Conservation (phyloP, 805 yeast genomes). For the Ogataea thermomethanolica region DNA sequence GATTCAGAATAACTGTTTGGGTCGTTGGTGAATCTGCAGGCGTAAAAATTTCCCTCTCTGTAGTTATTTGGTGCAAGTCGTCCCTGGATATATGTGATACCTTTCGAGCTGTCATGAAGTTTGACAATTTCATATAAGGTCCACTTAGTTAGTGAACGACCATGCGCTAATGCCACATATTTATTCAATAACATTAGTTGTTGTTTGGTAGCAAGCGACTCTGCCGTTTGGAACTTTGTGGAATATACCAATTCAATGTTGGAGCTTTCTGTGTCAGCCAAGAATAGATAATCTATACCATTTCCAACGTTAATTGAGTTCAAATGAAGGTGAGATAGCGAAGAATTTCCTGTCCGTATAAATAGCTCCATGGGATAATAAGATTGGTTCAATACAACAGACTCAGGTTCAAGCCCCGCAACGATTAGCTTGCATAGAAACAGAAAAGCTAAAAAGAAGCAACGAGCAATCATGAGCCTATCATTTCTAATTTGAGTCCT, state of each 20-base stretch:
- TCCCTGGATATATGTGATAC: constrained; percentile 12
- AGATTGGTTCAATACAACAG: background rate
- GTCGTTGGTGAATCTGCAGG: constrained; percentile 38
- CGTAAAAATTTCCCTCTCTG: constrained; percentile 29
- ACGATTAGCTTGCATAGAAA: background rate
- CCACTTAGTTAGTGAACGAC: constrained; percentile 8
- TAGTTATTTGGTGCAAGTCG: constrained; percentile 9
- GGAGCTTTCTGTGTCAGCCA: constrained; percentile 11
- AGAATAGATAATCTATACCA: constrained; percentile 18
- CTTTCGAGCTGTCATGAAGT: constrained; percentile 1
- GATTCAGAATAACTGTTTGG: constrained; percentile 36
- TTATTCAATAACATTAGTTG: constrained; percentile 13
- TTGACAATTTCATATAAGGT: constrained; percentile 6
- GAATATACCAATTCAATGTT: constrained; percentile 13
- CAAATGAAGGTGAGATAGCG: constrained; percentile 5
- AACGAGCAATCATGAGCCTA: background rate
- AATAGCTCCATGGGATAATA: constrained; percentile 9
- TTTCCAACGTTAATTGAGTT: constrained; percentile 19
- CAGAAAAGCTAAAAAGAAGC: background rate
- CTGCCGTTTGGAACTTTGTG: constrained; percentile 3
- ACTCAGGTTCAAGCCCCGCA: background rate
- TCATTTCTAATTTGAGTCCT: too few species aligned
- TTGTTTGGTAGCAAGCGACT: constrained; percentile 9
- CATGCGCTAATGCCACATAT: constrained; percentile 11
- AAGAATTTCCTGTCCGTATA: constrained; percentile 5